Conservation (phyloP, 176 grass and related monocot species). For the Lolium rigidum region DNA sequence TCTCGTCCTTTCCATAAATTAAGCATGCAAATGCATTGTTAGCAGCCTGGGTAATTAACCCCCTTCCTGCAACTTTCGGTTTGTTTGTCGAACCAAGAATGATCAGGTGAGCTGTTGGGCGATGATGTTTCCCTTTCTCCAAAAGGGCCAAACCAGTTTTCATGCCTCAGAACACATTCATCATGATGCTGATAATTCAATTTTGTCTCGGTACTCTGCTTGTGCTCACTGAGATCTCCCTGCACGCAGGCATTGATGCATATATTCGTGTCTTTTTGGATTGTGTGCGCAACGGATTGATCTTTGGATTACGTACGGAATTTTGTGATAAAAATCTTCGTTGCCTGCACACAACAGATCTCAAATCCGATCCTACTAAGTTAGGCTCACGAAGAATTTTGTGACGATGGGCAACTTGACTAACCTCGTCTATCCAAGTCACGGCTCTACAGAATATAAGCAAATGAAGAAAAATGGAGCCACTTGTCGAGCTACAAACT, state of each 20-base stretch:
- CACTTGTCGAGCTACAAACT: constrained; percentile 23
- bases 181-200: background rate
- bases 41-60: background rate
- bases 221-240: background rate
- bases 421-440: background rate
- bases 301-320: background rate
- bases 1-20: background rate
- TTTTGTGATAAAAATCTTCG: background rate
- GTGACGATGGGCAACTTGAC: constrained; percentile 28
- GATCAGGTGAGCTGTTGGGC: constrained; percentile 22
- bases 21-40: background rate
- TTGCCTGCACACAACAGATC: constrained; percentile 22
- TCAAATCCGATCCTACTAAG: background rate
- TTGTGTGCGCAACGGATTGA: background rate
- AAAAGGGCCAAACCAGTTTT: background rate
- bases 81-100: background rate
- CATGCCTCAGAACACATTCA: background rate
- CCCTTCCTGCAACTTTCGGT: background rate
- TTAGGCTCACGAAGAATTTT: constrained; percentile 37
- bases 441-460: background rate
- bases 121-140: background rate
- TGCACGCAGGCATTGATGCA: background rate
- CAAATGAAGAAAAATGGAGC: background rate
- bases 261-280: background rate
- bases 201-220: background rate